Conservation (phyloP, 179 eudicot species). For the Drosera spatulata region DNA sequence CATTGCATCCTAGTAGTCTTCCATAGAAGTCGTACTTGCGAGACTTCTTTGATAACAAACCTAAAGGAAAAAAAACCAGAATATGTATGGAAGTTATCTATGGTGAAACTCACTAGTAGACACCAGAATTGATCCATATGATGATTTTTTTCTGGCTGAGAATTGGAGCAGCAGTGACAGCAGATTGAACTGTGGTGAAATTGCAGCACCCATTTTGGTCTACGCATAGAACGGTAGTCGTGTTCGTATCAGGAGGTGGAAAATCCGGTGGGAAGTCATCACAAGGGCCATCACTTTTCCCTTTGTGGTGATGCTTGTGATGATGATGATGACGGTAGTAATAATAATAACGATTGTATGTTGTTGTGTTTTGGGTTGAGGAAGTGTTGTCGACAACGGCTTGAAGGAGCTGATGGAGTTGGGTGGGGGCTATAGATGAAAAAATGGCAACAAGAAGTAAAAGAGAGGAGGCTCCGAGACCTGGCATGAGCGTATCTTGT, state of each 20-base stretch:
- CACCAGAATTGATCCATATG: slow-evolving; percentile 72
- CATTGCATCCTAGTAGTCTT: neutral
- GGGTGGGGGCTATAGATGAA: slow-evolving; percentile 30
- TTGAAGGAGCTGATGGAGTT: slow-evolving; percentile 15
- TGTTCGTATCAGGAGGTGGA: slow-evolving; percentile 57
- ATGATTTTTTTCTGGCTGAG: slow-evolving; percentile 45
- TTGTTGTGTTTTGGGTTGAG: neutral
- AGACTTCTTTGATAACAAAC: neutral
- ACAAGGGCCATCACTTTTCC: slow-evolving; percentile 19
- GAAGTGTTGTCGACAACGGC: slow-evolving; percentile 1
- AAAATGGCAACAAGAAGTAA: slow-evolving; percentile 28
- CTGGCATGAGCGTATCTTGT: slow-evolving; percentile 16
- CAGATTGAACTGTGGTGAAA: slow-evolving; percentile 72
- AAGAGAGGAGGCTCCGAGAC: slow-evolving; percentile 15
- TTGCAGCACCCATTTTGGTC: slow-evolving; percentile 89
- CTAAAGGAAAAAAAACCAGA: neutral
- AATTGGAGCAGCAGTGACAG: slow-evolving; percentile 53
- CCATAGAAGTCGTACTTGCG: neutral
- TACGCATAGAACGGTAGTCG: slow-evolving; percentile 56
- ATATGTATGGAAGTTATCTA: no score
- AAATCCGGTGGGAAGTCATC: slow-evolving; percentile 65
- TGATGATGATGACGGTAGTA: slow-evolving; percentile 12
- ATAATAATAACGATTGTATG: neutral
- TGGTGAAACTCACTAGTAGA: slow-evolving; percentile 51
- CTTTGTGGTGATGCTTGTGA: slow-evolving; percentile 13